phyloP scores from a whole-genome alignment of 495 filamentous ascomycete genomes.

The Immersiella caudata region DNA sequence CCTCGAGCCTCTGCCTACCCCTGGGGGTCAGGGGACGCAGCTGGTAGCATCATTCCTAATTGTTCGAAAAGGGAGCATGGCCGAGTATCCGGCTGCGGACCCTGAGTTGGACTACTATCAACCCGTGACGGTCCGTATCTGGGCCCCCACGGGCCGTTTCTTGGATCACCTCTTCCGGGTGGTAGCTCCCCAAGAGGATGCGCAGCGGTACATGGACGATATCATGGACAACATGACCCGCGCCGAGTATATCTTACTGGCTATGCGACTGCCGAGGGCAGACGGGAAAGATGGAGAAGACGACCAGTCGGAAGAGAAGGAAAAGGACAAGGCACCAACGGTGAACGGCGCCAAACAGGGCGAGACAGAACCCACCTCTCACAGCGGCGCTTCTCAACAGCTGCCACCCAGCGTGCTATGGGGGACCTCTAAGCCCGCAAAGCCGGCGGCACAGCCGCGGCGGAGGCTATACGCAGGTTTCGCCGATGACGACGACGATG shows the following conservation, averaged over 20 bases:
- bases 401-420: conserved; percentile 44
- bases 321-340: conserved; percentile 23
- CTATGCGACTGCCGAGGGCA: conserved; percentile 63
- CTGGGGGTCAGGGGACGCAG: conserved; percentile 38
- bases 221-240: conserved; percentile 75
- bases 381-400: conserved; percentile 10
- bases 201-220: conserved; percentile 79
- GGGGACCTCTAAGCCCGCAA: conserved; percentile 40
- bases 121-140: conserved; percentile 80
- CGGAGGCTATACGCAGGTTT: conserved; percentile 23
- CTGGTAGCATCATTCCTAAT: conserved; percentile 68
- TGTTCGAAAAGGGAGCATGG: conserved; percentile 59
- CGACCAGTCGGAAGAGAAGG: conserved; percentile 29
- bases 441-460: conserved; percentile 35
- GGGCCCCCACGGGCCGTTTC: conserved; percentile 61
- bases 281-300: conserved; percentile 31
- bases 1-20: conserved; percentile 63
- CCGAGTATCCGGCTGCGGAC: conserved; percentile 54
- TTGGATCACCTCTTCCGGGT: conserved; percentile 75
- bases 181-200: conserved; percentile 79
- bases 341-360: conserved; percentile 8
- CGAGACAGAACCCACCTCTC: conserved; percentile 2
- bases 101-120: conserved; percentile 79
- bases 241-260: conserved; percentile 68
- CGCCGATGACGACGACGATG: conserved; percentile 44